These are phyloP conservation scores for Uronychia binucleata DNA, from an alignment of 73 alveolate genomes.

Conservation along the genomic window DNA sequence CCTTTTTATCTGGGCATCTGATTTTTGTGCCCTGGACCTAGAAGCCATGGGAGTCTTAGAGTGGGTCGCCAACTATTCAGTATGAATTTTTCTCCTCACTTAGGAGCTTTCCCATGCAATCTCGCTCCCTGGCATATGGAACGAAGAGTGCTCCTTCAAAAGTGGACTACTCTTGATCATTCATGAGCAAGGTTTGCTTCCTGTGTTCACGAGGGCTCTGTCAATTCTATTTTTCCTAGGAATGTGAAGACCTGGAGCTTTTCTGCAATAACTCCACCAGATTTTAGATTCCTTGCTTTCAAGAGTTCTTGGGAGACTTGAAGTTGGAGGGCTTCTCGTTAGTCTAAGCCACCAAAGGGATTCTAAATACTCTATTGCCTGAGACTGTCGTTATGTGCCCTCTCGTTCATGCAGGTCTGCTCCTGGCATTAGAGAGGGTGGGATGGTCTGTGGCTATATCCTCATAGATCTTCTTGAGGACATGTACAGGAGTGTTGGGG, in stretches of 20 bases:
- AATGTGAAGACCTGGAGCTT: not conserved
- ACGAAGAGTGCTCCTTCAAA: not conserved
- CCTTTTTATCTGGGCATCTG: no score
- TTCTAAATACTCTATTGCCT: not conserved
- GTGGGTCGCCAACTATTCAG: no score
- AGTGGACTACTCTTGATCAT: no score
- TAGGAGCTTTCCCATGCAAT: no score
- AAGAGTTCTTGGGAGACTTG: not conserved
- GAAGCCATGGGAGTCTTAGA: no score
- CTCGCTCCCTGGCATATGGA: not conserved
- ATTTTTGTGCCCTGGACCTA: no score
- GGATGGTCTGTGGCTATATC: not conserved
- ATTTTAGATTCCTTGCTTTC: not conserved
- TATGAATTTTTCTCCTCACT: no score
- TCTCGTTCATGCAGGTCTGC: not conserved
- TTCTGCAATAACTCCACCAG: not conserved
- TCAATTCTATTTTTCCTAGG: not conserved
- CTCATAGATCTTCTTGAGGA: not conserved
- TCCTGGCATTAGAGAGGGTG: not conserved
- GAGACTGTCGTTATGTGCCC: not conserved
- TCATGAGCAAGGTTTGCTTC: not conserved
- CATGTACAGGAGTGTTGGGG: not conserved
- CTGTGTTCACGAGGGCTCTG: not conserved
- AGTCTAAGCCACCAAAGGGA: not conserved
- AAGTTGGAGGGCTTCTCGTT: not conserved